Evolutionary conservation across 2,329 filamentous ascomycete genomes (phyloP), one percentile per base, ranked within the genome.

Genomic region (Hyphodiscus sp.): DNA sequence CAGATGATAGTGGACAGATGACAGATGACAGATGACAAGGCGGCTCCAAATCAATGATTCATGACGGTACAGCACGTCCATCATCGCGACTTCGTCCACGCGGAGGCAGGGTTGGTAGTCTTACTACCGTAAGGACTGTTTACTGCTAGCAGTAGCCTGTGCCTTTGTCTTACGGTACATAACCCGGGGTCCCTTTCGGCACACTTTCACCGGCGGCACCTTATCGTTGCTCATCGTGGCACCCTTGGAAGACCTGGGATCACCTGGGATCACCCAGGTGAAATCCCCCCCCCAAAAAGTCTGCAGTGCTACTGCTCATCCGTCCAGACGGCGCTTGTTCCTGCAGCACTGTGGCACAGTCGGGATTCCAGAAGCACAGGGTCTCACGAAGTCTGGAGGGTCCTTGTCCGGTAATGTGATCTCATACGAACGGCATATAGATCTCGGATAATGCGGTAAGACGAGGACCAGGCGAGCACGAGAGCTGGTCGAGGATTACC

Each of bases 301-400:
- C 30, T 44, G 42, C 42, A 44, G 42, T 43, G 41, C 16, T 46
- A 20, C 8, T 20, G 18, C 18, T 19, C 15, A 20, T 45, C 52
- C 52, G 55, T 52, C 46, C 30, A 19, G 45, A 45, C 49, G 54
- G 61, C 59, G 64, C 61, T 62, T 64, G 64, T 64, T 62, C 61
- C 63, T 66, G 64, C 63, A 65, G 61, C 48, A 47, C 23, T 45
- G 57, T 52, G 64, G 62, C 63, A 63, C 61, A 56, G 62, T 57
- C 56, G 54, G 55, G 47, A 45, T 52, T 50, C 53, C 53, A 56
- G 54, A 54, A 58, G 54, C 53, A 57, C 30, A 33, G 48, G 47
- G 49, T 50, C 13, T 49, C 53, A 57, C 30, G 33, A 45, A 45
- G 49, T 50, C 13, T 49, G 23, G 42, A 8, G 26, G 20, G 56